These are phyloP conservation scores for Senna siamea DNA, from an alignment of 306 rosid genomes.

Conservation along the genomic window DNA sequence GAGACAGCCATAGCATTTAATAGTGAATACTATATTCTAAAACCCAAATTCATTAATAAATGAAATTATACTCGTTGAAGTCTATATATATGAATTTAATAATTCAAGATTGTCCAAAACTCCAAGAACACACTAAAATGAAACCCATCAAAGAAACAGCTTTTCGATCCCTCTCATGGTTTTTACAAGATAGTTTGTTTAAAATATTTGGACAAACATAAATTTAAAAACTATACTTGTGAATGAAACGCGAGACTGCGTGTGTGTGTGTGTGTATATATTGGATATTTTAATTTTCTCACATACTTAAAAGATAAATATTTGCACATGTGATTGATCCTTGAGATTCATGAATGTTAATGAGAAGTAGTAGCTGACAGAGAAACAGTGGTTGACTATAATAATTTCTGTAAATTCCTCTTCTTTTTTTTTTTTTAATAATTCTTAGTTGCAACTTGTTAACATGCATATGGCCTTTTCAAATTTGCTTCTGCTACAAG, in stretches of 20 bases:
- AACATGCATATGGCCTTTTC: constrained; percentile 19
- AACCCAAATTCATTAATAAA: neutral
- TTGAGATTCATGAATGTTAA: neutral
- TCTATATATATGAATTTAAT: constrained; percentile 37
- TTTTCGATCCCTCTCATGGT: constrained; percentile 8
- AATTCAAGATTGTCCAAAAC: neutral
- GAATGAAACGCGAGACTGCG: neutral
- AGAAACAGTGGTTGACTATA: constrained; percentile 34
- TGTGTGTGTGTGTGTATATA: too few relatives aligned
- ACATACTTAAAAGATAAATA: too few relatives aligned
- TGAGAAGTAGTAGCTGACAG: constrained; percentile 16
- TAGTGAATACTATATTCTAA: neutral
- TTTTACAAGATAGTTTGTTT: constrained; percentile 9
- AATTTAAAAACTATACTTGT: neutral
- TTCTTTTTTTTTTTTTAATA: too few relatives aligned
- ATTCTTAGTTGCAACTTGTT: constrained; percentile 37
- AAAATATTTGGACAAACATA: constrained; percentile 33
- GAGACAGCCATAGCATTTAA: too few relatives aligned
- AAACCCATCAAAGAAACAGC: constrained; percentile 28
- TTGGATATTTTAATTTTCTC: too few relatives aligned
- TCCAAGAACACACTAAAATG: constrained; percentile 4
- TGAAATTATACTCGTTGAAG: constrained; percentile 3
- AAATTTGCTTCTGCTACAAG: constrained; percentile 33
- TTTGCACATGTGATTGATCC: neutral
- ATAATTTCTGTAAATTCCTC: neutral